A percentile compares a stretch with the other conserved stretches of the same genome.
phyloP scores from a whole-genome alignment of 2,329 filamentous ascomycete genomes.

The Xylariales sp. region DNA sequence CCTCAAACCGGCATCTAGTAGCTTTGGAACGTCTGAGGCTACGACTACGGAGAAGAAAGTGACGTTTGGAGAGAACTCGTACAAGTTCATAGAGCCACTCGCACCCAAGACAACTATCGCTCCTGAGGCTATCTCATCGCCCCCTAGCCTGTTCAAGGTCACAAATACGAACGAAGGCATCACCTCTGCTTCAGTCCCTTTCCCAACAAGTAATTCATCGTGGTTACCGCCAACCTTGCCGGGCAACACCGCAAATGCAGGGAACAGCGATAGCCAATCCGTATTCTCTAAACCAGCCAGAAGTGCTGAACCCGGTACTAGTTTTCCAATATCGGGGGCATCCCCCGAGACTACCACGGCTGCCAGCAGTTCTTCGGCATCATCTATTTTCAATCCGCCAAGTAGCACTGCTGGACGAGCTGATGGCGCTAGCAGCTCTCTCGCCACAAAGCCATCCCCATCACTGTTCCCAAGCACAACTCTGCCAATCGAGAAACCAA shows the following conservation, averaged over 20 bases:
- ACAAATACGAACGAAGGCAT: conserved; percentile 8
- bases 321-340: neutral
- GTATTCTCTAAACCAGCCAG: conserved; percentile 6
- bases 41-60: conserved; percentile 10
- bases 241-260: neutral
- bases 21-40: neutral
- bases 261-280: conserved; percentile 8
- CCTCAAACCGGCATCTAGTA: neutral
- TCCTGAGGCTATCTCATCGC: neutral
- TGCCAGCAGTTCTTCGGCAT: neutral
- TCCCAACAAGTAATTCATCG: conserved; percentile 6
- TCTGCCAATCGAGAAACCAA: neutral
- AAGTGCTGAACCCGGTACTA: conserved; percentile 3
- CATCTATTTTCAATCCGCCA: neutral
- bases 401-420: too few species aligned
- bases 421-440: neutral
- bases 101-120: neutral
- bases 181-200: neutral
- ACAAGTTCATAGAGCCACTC: conserved; percentile 1
- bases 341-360: neutral
- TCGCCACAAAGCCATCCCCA: neutral
- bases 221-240: conserved; percentile 6
- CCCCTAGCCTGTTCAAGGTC: conserved; percentile 10
- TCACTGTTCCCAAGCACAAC: neutral
- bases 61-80: conserved; percentile 10